Evolutionary conservation across 2,329 filamentous ascomycete species (phyloP).

Genomic region (Colletotrichum sojae): DNA sequence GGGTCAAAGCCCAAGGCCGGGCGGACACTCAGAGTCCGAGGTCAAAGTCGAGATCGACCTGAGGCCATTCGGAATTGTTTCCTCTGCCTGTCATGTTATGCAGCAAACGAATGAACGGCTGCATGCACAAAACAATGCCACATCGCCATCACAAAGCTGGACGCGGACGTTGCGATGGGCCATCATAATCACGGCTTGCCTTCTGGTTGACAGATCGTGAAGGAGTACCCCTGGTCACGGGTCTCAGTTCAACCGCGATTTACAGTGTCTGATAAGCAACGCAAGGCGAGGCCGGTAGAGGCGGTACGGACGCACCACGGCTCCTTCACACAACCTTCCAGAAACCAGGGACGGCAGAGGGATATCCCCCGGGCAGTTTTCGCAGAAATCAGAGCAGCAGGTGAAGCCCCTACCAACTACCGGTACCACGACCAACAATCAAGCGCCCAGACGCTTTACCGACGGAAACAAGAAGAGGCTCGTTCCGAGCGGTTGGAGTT

Average conservation of each 20-base stretch:
- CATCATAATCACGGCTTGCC: constrained; percentile 5
- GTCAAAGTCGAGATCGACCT: not conserved
- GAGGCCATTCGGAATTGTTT: constrained; percentile 18
- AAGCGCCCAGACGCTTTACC: constrained; percentile 9
- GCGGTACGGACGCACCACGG: constrained; percentile 22
- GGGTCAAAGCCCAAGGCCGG: constrained; percentile 32
- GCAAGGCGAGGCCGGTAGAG: constrained; percentile 23
- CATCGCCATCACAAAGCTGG: not conserved
- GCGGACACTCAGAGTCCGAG: constrained; percentile 19
- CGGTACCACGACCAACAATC: constrained; percentile 1
- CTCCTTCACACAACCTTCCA: constrained; percentile 28
- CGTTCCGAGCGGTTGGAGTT: constrained; percentile 15
- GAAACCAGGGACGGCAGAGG: constrained; percentile 18
- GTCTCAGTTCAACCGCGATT: constrained; percentile 30
- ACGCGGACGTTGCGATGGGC: constrained; percentile 3
- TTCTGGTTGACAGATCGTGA: constrained; percentile 18
- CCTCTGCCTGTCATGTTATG: not conserved
- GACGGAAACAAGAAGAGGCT: not conserved
- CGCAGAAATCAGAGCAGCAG: not conserved
- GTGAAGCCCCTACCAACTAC: constrained; percentile 6
- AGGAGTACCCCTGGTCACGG: constrained; percentile 22
- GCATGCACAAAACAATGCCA: not conserved
- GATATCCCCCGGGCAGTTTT: constrained; percentile 21
- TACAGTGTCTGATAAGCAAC: constrained; percentile 34
- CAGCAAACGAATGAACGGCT: not conserved